Conservation (phyloP, 2,329 filamentous ascomycete species). For the Microsporum ferrugineum region DNA sequence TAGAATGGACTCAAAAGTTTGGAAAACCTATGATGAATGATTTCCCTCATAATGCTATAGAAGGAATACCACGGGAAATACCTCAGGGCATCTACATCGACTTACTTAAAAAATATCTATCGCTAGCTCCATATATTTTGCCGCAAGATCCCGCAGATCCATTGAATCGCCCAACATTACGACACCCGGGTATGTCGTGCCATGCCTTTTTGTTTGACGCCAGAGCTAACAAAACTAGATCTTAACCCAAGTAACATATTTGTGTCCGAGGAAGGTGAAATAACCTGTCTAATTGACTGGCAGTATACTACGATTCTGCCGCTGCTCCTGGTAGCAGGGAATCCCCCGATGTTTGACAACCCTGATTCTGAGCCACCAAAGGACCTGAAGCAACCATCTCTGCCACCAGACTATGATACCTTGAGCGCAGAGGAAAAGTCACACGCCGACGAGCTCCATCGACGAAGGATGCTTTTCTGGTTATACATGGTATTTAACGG, state of each 20-base stretch:
- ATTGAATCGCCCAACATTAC: conserved; percentile 10
- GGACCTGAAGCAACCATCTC: conserved; percentile 4
- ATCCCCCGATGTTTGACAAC: conserved; percentile 11
- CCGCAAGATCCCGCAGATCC: conserved; percentile 3
- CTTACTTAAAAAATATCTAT: conserved; percentile 11
- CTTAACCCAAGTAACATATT: conserved; percentile 13
- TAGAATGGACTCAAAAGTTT: conserved; percentile 10
- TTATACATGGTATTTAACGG: conserved; percentile 11
- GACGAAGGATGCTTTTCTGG: conserved; percentile 10
- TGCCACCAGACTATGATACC: conserved; percentile 9
- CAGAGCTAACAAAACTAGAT: conserved; percentile 1
- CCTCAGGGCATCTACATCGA: conserved; percentile 4
- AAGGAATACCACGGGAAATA: conserved; percentile 10
- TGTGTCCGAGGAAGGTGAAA: conserved; percentile 6
- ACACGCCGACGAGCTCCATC: conserved; percentile 12
- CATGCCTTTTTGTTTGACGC: background rate
- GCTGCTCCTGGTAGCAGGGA: conserved; percentile 11
- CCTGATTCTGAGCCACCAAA: conserved; percentile 8
- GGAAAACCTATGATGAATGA: conserved; percentile 9
- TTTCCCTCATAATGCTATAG: conserved; percentile 9
- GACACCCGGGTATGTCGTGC: conserved; percentile 14
- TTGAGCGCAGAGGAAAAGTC: conserved; percentile 9
- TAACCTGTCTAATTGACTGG: conserved; percentile 14
- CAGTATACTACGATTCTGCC: conserved; percentile 12
- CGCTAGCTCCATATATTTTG: conserved; percentile 10